These are phyloP conservation scores for Didymella glomerata DNA, from an alignment of 2,329 filamentous ascomycete species.

Conservation along the genomic window DNA sequence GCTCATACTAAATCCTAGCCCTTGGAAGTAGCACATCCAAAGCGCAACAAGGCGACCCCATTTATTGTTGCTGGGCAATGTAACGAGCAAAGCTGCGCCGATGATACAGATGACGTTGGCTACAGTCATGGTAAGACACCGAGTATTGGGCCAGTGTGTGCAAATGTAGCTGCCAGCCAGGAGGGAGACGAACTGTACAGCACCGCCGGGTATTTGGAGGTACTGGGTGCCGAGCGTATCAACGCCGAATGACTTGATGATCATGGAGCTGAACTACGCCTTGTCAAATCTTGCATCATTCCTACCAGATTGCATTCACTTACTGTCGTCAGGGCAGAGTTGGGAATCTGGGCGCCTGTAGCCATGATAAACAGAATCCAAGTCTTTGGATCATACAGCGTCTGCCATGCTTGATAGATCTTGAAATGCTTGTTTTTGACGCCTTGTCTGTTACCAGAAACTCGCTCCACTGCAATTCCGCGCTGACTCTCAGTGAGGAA, in stretches of 20 bases:
- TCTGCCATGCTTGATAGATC: conserved; percentile 54
- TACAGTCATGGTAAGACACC: conserved; percentile 43
- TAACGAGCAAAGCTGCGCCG: conserved; percentile 30
- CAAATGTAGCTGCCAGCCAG: conserved; percentile 43
- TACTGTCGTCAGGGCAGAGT: conserved; percentile 62
- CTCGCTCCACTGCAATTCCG: conserved; percentile 49
- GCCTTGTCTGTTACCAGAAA: conserved; percentile 58
- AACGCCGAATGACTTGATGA: conserved; percentile 77
- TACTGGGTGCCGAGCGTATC: conserved; percentile 82
- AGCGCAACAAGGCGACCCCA: conserved; percentile 43
- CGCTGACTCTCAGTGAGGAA: conserved; percentile 30
- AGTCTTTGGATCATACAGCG: conserved; percentile 55
- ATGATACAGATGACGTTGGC: conserved; percentile 45
- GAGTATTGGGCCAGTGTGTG: conserved; percentile 25
- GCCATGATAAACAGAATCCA: conserved; percentile 51
- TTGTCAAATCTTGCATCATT: background rate
- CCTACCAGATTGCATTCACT: background rate
- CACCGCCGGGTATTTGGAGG: conserved; percentile 67
- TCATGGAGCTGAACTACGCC: conserved; percentile 56
- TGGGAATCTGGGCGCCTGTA: conserved; percentile 64
- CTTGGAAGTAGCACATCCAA: conserved; percentile 57
- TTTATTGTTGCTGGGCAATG: conserved; percentile 29
- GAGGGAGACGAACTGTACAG: conserved; percentile 52
- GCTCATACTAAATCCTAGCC: conserved; percentile 44
- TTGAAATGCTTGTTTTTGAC: conserved; percentile 61